These are phyloP conservation scores for Acanthamoeba rhysodes DNA, from an alignment of 208 protist species.

Conservation along the genomic window DNA sequence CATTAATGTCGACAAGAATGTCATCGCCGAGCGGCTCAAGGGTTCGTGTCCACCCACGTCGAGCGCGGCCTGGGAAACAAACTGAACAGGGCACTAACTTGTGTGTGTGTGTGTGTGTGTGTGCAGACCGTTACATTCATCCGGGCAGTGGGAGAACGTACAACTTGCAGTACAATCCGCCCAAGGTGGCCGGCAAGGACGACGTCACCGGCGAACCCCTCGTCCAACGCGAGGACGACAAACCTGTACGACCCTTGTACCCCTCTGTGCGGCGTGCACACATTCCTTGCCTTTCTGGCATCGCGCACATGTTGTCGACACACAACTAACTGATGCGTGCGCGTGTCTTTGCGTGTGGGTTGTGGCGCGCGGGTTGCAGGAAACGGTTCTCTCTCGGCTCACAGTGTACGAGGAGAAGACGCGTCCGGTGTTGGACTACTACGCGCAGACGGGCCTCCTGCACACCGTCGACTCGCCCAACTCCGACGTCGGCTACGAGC, in stretches of 20 bases:
- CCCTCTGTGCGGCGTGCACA: background rate
- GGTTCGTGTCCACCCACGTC: conserved; percentile 82
- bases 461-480: conserved; percentile 86
- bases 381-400: conserved; percentile 94
- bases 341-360: background rate
- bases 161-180: conserved; percentile 94
- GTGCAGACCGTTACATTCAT: conserved; percentile 91
- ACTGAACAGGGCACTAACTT: background rate
- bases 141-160: conserved; percentile 95
- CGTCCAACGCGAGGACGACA: conserved; percentile 95
- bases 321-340: background rate
- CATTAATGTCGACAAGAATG: conserved; percentile 94
- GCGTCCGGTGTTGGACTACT: conserved; percentile 93
- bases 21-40: conserved; percentile 94
- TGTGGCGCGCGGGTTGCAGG: conserved; percentile 10
- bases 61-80: background rate
- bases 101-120: too few relatives aligned
- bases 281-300: background rate
- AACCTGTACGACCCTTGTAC: conserved; percentile 81
- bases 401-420: conserved; percentile 93
- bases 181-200: conserved; percentile 92
- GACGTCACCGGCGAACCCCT: conserved; percentile 96
- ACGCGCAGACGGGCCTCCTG: conserved; percentile 90
- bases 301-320: background rate
- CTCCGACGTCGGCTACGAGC: conserved; percentile 82